These are phyloP conservation scores for Quercus tomentella DNA, from an alignment of 331 rosid genomes.

Conservation along the genomic window DNA sequence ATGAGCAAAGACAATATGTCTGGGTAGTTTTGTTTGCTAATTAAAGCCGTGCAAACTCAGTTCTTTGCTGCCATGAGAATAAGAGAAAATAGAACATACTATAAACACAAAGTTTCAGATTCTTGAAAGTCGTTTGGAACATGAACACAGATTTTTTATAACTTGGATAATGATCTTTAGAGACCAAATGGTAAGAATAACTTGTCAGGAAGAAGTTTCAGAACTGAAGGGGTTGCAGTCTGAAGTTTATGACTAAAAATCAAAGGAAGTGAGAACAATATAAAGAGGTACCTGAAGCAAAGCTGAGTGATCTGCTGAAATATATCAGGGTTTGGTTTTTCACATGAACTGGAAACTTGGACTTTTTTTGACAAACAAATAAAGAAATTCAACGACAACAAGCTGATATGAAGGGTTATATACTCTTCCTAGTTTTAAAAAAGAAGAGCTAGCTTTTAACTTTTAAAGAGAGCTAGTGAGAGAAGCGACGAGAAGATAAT, in stretches of 20 bases:
- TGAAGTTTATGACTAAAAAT: not conserved
- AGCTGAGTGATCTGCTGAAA: not conserved
- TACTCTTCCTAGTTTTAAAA: not conserved
- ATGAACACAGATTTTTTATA: not conserved
- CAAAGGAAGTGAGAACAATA: not conserved
- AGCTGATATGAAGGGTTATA: not conserved
- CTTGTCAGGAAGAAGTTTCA: not conserved
- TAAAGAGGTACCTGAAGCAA: not conserved
- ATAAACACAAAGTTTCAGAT: not conserved
- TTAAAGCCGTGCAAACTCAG: slow-evolving; percentile 9
- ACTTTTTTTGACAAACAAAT: too few relatives aligned
- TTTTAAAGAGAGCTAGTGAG: not conserved
- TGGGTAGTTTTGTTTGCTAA: slow-evolving; percentile 12
- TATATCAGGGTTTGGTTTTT: not conserved
- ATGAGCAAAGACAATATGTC: slow-evolving; percentile 15
- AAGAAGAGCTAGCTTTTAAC: not conserved
- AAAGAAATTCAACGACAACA: too few relatives aligned
- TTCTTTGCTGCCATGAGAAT: not conserved
- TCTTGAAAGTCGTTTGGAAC: not conserved
- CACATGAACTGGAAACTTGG: not conserved
- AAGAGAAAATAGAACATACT: not conserved
- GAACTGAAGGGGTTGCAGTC: not conserved
- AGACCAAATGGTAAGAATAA: not conserved
- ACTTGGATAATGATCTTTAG: not conserved
- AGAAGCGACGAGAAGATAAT: slow-evolving; percentile 18